These are phyloP conservation scores for Aspergillus kassunensis DNA, from an alignment of 495 filamentous ascomycete genomes.

Conservation along the genomic window DNA sequence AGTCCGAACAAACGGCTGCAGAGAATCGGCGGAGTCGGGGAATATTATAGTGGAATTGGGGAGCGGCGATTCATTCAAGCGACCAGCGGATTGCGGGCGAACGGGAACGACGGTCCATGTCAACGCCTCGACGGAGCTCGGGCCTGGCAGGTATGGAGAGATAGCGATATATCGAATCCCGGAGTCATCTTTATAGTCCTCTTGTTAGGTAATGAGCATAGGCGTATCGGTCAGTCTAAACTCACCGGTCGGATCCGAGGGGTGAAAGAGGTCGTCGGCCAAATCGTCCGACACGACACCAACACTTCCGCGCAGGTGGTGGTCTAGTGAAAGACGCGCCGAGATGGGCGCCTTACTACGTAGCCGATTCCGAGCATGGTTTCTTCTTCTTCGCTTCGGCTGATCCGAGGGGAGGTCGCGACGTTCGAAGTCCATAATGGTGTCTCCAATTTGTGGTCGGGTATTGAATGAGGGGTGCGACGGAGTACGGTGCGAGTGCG, in stretches of 20 bases:
- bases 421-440: conserved; percentile 37
- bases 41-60: conserved; percentile 78
- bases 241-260: conserved; percentile 39
- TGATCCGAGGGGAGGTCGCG: conserved; percentile 37
- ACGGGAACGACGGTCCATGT: conserved; percentile 87
- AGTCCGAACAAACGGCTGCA: conserved; percentile 68
- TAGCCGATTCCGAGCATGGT: conserved; percentile 34
- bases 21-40: conserved; percentile 70
- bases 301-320: conserved; percentile 81
- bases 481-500: neutral
- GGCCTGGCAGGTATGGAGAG: conserved; percentile 70
- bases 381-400: conserved; percentile 37
- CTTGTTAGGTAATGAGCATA: conserved; percentile 2
- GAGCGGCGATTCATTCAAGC: conserved; percentile 68
- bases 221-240: neutral
- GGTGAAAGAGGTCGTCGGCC: conserved; percentile 74
- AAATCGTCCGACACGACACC: conserved; percentile 86
- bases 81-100: conserved; percentile 58
- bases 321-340: conserved; percentile 67
- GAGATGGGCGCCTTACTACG: conserved; percentile 55
- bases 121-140: conserved; percentile 54
- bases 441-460: conserved; percentile 19
- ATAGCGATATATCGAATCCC: conserved; percentile 66
- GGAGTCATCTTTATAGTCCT: conserved; percentile 21
- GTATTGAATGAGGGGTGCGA: conserved; percentile 9